phyloP scores from a whole-genome alignment of 495 filamentous ascomycete genomes.

The Podospora anserina region DNA sequence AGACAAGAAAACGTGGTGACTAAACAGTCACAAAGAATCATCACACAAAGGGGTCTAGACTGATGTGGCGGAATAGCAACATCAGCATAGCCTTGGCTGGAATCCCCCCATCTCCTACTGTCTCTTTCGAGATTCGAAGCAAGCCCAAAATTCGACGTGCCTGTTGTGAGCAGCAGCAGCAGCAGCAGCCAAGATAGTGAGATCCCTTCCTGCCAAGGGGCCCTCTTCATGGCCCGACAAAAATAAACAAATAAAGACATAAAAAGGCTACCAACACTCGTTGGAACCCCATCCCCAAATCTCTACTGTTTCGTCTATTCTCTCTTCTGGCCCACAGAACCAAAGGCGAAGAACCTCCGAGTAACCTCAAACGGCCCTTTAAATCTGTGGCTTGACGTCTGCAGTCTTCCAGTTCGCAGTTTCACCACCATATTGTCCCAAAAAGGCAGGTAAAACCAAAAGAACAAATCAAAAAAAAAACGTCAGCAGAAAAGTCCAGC shows the following conservation, averaged over 20 bases:
- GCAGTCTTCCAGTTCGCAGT: not conserved
- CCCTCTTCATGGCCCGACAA: not conserved
- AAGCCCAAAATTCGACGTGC: not conserved
- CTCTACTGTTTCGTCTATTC: not conserved
- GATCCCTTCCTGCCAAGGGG: not conserved
- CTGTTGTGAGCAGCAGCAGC: not conserved
- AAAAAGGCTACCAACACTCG: not conserved
- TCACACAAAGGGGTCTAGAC: not conserved
- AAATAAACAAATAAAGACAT: not conserved
- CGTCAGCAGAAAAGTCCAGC: not conserved
- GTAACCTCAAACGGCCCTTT: not conserved
- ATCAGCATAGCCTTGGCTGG: not conserved
- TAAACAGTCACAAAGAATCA: not conserved
- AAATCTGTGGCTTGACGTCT: not conserved
- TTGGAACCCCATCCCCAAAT: not conserved
- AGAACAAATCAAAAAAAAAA: not conserved
- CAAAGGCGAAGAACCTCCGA: not conserved
- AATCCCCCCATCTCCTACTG: not conserved
- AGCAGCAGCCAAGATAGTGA: not conserved
- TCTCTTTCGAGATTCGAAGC: not conserved
- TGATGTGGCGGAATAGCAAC: not conserved
- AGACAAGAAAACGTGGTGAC: not conserved
- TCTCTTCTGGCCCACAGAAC: not conserved
- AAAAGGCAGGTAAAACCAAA: not conserved
- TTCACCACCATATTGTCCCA: not conserved